Evolutionary conservation across 164 flowering plant species (phyloP).

Genomic region (Magnolia officinalis): DNA sequence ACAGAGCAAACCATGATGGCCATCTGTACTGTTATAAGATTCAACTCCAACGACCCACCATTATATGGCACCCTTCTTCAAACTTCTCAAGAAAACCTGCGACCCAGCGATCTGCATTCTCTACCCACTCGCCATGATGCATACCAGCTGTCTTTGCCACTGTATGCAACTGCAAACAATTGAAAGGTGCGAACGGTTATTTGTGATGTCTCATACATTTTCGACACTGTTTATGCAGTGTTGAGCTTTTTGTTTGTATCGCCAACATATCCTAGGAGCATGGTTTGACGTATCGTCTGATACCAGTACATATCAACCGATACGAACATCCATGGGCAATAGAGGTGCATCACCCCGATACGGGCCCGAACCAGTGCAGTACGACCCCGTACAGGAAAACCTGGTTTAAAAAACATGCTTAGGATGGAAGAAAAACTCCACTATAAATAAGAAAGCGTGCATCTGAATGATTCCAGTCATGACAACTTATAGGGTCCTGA

Average conservation of each 20-base stretch:
- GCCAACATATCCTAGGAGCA: too few relatives aligned
- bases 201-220: neutral
- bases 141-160: slow-evolving; percentile 68
- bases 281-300: too few relatives aligned
- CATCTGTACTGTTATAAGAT: neutral
- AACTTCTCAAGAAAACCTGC: slow-evolving; percentile 84
- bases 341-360: too few relatives aligned
- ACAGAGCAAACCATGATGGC: neutral
- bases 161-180: slow-evolving; percentile 46
- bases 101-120: slow-evolving; percentile 80
- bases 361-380: too few relatives aligned
- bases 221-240: neutral
- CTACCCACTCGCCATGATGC: slow-evolving; percentile 73
- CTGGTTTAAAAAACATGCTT: too few relatives aligned
- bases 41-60: slow-evolving; percentile 32
- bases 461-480: too few relatives aligned
- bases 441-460: too few relatives aligned
- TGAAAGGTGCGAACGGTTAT: neutral
- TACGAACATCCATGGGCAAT: too few relatives aligned
- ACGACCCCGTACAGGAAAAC: too few relatives aligned
- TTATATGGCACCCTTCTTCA: slow-evolving; percentile 80
- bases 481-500: too few relatives aligned
- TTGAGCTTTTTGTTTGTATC: neutral
- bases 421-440: too few relatives aligned
- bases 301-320: too few relatives aligned